phyloP scores from a whole-genome alignment of 179 eudicot genomes.

The Carnegiea gigantea region DNA sequence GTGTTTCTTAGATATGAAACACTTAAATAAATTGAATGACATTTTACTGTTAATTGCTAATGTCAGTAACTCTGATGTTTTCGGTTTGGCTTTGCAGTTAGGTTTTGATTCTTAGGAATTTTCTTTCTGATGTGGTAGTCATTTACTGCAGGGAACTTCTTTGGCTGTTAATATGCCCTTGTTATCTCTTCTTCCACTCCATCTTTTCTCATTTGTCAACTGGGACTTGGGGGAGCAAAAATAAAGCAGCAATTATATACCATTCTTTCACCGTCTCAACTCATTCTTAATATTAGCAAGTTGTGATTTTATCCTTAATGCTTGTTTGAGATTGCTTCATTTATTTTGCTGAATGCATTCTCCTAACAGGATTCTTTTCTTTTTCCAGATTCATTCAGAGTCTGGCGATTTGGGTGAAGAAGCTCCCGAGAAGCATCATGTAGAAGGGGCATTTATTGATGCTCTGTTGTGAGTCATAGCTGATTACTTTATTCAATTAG shows the following conservation, averaged over 20 bases:
- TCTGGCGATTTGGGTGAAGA: slow-evolving; percentile 65
- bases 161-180: background rate
- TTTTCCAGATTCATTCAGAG: slow-evolving; percentile 39
- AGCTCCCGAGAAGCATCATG: slow-evolving; percentile 70
- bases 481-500: slow-evolving; percentile 7
- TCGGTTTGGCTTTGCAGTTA: background rate
- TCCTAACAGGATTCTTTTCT: slow-evolving; percentile 28
- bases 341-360: slow-evolving; percentile 22
- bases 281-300: background rate
- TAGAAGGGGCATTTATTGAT: slow-evolving; percentile 92
- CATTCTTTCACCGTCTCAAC: background rate
- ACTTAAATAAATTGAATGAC: background rate
- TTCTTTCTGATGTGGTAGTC: background rate
- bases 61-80: background rate
- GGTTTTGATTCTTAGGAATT: background rate
- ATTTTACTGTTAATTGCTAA: background rate
- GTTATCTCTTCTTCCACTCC: background rate
- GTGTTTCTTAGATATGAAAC: background rate
- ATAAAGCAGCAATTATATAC: background rate
- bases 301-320: background rate
- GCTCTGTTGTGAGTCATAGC: slow-evolving; percentile 60
- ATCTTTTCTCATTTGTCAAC: slow-evolving; percentile 1
- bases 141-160: background rate
- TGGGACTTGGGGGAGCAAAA: background rate
- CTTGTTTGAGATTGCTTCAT: slow-evolving; percentile 4